A percentile compares a stretch with the other conserved stretches of the same genome.
phyloP scores from a whole-genome alignment of 2,329 filamentous ascomycete genomes.

The Ascochyta viciae-villosae region DNA sequence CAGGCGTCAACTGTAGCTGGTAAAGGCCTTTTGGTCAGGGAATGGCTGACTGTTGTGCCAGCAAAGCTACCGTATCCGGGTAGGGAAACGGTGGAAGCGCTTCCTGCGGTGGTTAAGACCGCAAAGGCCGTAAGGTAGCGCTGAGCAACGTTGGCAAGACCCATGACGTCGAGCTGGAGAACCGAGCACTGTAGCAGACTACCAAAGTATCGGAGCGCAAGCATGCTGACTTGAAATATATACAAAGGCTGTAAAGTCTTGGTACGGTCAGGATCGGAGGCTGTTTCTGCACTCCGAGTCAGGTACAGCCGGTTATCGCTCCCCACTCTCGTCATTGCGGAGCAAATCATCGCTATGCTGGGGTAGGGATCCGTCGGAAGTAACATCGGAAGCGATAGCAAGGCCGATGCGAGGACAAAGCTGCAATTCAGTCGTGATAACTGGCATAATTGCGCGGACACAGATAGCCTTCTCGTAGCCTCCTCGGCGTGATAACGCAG shows the following conservation, averaged over 20 bases:
- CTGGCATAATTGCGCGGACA: neutral
- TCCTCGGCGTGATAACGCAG: neutral
- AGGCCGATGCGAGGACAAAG: neutral
- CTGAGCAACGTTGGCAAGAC: constrained; percentile 4
- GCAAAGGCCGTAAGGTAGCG: constrained; percentile 14
- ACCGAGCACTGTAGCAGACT: neutral
- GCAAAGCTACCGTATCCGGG: constrained; percentile 50
- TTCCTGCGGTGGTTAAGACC: constrained; percentile 1
- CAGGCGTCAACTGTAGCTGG: constrained; percentile 53
- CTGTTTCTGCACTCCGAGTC: neutral
- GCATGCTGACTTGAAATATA: constrained; percentile 4
- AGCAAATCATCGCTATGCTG: constrained; percentile 7
- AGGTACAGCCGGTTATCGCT: constrained; percentile 15
- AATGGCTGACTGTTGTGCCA: constrained; percentile 47
- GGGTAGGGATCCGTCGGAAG: constrained; percentile 10
- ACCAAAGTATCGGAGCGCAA: neutral
- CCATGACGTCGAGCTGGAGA: constrained; percentile 9
- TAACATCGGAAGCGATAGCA: constrained; percentile 14
- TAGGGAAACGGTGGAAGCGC: constrained; percentile 30
- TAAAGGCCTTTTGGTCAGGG: constrained; percentile 46
- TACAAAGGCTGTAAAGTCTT: constrained; percentile 2
- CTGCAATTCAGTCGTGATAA: neutral
- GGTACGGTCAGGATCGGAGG: constrained; percentile 2
- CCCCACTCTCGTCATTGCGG: constrained; percentile 17
- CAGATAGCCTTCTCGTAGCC: neutral